Base-by-base conservation (phyloP, 192 early-diverging fungal genomes). In the Diversispora epigaea region DNA sequence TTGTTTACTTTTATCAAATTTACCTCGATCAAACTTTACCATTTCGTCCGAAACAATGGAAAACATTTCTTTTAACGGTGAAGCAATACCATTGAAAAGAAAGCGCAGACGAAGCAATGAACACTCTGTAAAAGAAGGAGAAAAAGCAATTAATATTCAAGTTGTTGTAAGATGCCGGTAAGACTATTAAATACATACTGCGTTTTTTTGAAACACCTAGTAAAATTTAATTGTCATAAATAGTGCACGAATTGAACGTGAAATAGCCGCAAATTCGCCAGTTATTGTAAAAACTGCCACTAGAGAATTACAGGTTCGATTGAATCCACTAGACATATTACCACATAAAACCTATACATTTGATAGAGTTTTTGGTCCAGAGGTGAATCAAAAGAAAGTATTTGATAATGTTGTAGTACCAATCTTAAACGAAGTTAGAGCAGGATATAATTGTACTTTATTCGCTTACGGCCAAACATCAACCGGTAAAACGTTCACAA, bases 401-500 rank as follows among this genome's bases (percentile, higher is more conserved):
- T 97, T 93, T 80, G 82, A 89, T 22, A 90, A 91, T 25, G 84
- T 91, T 14, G 95, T 93, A 1, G 67, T 77, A 43, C 94, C 94
- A 1, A 96, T 97, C 39, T 79, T 99, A 10, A 82, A 92, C 12
- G 94, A 99, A 61, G 91, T 93, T 44, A 50, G 43, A 77, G 85
- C 65, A 79, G 76, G 92, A 19, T 94, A 90, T 80, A 95, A 92
- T 79, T 92, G 91, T 79, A 91, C 90, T 21, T 89, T 95, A 64
- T 91, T 94, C 76, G 93, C 93, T 5, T 95, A 94, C 75, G 93
- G 90, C 21, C 90, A 95, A 81, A 97, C 94, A 3, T 95, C 95
- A 54, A 94, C 95, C 0, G 97, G 97, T 73, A 99, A 99, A 84
- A 98, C 97, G 52, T 89, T 86, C 76, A 97, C 97, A 2, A 99